phyloP scores from a whole-genome alignment of 305 asterid genomes.

The Salvia sclarea region DNA sequence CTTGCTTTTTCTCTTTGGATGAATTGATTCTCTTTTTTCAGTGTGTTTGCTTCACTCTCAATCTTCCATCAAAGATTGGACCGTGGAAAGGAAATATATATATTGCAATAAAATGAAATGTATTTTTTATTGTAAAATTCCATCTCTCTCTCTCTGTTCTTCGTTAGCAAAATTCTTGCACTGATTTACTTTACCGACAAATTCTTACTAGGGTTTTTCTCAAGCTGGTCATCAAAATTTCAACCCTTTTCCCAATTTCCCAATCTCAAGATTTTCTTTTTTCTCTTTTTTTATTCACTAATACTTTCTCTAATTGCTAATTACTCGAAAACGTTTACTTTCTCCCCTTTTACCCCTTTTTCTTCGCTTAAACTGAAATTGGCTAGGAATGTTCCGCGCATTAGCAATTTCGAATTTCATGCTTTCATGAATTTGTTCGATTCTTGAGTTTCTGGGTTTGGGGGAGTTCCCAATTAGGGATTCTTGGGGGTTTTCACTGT shows the following conservation, averaged over 20 bases:
- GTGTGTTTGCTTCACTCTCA: conserved; percentile 26
- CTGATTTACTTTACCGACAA: conserved; percentile 27
- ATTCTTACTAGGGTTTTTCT: conserved; percentile 37
- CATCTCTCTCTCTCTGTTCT: background rate
- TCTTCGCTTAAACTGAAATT: conserved; percentile 21
- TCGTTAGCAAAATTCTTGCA: conserved; percentile 18
- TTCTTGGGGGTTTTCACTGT: conserved; percentile 24
- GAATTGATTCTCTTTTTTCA: conserved; percentile 20
- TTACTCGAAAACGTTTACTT: conserved; percentile 12
- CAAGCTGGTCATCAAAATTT: conserved; percentile 28
- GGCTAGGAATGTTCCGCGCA: conserved; percentile 12
- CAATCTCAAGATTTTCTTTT: conserved; percentile 2
- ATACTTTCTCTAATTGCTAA: conserved; percentile 9
- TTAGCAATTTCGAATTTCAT: conserved; percentile 28
- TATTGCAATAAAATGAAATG: background rate
- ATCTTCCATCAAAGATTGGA: conserved; percentile 24
- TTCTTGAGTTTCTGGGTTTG: conserved; percentile 26
- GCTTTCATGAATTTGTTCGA: conserved; percentile 3
- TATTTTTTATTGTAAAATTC: background rate
- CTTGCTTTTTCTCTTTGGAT: background rate
- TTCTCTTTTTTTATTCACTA: background rate
- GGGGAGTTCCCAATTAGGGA: conserved; percentile 26
- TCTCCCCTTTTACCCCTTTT: background rate
- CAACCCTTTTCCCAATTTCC: conserved; percentile 24
- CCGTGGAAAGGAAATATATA: background rate